These are phyloP conservation scores for Cyclocybe cylindracea DNA, from an alignment of 768 basidiomycete genomes.

Conservation along the genomic window DNA sequence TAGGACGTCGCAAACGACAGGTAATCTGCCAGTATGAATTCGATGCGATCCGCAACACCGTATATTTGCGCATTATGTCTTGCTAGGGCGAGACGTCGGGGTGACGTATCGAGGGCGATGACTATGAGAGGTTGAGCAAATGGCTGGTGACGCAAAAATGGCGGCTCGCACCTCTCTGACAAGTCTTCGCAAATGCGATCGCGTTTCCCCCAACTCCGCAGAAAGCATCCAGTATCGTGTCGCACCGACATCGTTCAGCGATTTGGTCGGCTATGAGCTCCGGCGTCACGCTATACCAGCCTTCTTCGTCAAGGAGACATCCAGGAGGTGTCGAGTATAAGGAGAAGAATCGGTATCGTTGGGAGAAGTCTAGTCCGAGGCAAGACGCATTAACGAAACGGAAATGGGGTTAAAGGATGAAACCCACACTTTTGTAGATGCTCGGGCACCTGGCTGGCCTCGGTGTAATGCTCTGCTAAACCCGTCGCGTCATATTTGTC, in stretches of 20 bases:
- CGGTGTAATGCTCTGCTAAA: constrained; percentile 71
- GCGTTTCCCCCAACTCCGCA: constrained; percentile 98
- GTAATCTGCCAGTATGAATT: constrained; percentile 90
- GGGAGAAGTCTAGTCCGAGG: constrained; percentile 70
- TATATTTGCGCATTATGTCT: constrained; percentile 93
- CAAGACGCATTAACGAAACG: constrained; percentile 2
- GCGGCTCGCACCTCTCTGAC: constrained; percentile 76
- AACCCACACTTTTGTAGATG: constrained; percentile 82
- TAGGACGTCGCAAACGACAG: constrained; percentile 71
- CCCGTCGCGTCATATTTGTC: constrained; percentile 67
- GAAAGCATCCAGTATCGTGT: constrained; percentile 88
- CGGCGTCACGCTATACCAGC: constrained; percentile 98
- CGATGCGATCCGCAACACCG: constrained; percentile 93
- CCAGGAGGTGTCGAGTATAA: constrained; percentile 68
- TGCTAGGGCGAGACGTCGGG: constrained; percentile 84
- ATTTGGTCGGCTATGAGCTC: constrained; percentile 92
- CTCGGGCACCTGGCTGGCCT: constrained; percentile 68
- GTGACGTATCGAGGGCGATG: constrained; percentile 89
- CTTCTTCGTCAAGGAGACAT: constrained; percentile 89
- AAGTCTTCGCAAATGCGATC: constrained; percentile 95
- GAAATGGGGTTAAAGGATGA: not conserved
- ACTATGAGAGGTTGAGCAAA: constrained; percentile 48
- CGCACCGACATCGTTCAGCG: constrained; percentile 87
- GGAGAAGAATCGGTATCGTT: constrained; percentile 81
- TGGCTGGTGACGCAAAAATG: not conserved